Conservation (phyloP, 2,329 filamentous ascomycete genomes). For the Fusarium heterosporum region DNA sequence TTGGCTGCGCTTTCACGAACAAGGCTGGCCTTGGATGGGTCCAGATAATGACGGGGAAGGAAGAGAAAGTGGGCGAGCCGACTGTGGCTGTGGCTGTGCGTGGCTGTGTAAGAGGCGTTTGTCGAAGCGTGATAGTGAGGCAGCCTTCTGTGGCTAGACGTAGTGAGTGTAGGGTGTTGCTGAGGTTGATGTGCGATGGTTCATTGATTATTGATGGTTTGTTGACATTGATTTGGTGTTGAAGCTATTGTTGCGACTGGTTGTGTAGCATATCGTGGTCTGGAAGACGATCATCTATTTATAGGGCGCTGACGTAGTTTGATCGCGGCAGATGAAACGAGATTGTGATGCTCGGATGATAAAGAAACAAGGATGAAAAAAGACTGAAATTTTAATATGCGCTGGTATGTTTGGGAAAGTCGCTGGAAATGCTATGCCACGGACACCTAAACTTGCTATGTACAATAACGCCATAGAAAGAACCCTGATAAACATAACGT, state of each 20-base stretch:
- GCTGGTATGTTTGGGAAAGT: no score
- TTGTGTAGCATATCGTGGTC: background rate
- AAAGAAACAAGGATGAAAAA: background rate
- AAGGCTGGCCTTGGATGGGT: constrained; percentile 16
- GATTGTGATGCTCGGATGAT: background rate
- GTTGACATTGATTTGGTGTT: background rate
- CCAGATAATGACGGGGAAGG: constrained; percentile 20
- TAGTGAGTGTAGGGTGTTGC: background rate
- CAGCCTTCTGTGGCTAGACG: background rate
- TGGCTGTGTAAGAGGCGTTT: constrained; percentile 21
- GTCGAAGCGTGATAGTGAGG: background rate
- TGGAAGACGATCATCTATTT: background rate
- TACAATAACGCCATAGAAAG: background rate
- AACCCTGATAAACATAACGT: background rate
- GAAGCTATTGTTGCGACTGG: background rate
- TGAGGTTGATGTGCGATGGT: background rate
- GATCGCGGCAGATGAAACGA: background rate
- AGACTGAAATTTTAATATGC: no score
- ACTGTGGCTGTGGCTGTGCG: constrained; percentile 35
- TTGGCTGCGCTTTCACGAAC: constrained; percentile 38
- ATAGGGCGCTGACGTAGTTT: background rate
- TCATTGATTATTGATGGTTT: background rate
- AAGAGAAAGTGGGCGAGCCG: constrained; percentile 40
- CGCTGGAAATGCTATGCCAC: no score
- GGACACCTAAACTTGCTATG: no score